Evolutionary conservation across 2,329 filamentous ascomycete genomes (phyloP).

Genomic region (Ophiostoma populinum): DNA sequence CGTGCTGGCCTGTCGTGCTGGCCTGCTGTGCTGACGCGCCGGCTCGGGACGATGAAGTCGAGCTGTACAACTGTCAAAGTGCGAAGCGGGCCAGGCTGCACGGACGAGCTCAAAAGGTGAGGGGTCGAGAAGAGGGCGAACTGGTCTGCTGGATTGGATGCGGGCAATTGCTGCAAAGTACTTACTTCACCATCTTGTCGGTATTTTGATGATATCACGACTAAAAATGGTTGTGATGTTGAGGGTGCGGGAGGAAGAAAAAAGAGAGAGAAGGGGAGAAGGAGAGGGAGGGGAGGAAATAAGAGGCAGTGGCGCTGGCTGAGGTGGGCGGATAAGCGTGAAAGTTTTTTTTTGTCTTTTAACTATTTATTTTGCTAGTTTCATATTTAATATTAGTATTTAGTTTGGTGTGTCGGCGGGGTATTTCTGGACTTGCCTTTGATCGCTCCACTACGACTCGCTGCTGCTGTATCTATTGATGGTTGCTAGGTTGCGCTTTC

Average conservation of each 20-base stretch:
- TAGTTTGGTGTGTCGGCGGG: slow-evolving; percentile 6
- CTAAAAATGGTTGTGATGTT: slow-evolving; percentile 9
- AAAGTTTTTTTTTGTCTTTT: slow-evolving; percentile 9
- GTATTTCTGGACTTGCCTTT: slow-evolving; percentile 7
- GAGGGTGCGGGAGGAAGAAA: slow-evolving; percentile 4
- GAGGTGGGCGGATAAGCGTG: slow-evolving; percentile 7
- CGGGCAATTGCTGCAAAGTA: too few species aligned
- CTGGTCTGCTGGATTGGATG: too few species aligned
- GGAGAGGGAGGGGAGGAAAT: slow-evolving; percentile 3
- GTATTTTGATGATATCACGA: slow-evolving; percentile 35
- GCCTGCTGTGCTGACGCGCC: too few species aligned
- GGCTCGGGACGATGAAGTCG: too few species aligned
- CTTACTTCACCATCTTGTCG: slow-evolving; percentile 99
- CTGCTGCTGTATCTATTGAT: too few species aligned
- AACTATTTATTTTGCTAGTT: background rate
- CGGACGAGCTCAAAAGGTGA: slow-evolving; percentile 1
- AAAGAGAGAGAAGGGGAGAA: slow-evolving; percentile 3
- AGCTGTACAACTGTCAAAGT: too few species aligned
- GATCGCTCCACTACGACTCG: background rate
- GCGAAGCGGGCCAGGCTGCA: too few species aligned
- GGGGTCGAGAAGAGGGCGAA: background rate
- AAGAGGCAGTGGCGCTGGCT: slow-evolving; percentile 5
- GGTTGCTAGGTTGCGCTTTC: slow-evolving; percentile 3
- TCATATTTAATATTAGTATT: slow-evolving; percentile 4
- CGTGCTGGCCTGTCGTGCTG: too few species aligned